Evolutionary conservation across 2,329 filamentous ascomycete genomes (phyloP), one percentile per base, ranked within the genome.

Genomic region (Samsoniella hepiali): DNA sequence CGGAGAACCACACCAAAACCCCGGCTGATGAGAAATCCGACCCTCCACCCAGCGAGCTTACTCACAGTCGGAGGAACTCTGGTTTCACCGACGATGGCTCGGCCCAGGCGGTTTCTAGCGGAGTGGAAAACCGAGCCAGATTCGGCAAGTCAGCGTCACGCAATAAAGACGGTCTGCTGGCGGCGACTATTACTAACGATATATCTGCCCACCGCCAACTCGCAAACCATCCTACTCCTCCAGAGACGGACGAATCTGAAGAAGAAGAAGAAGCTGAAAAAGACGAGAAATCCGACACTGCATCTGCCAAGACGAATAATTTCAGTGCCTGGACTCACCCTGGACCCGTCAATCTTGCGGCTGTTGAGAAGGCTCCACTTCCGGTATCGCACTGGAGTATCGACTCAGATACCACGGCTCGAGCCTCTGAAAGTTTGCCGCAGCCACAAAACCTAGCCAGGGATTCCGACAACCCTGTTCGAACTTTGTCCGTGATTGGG

Each of bases 161-260:
- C 38, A 56, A 56, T 50, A 62, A 47, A 56, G 59, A 62, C 49
- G 59, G 59, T 62, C 40, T 62, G 42, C 68, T 57, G 65, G 78
- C 58, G 69, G 76, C 40, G 29, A 55, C 58, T 47, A 55, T 56
- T 76, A 75, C 55, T 63, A 50, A 64, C 31, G 54, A 62, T 63
- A 36, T 49, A 44, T 40, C 51, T 42, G 42, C 50, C 42, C 59
- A 40, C 59, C 58, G 58, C 49, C 58, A 61, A 34, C 47, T 38
- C 32, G 29, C 34, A 5, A 72, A 73, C 10, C 75, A 77, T 66
- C 82, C 82, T 38, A 86, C 83, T 54, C 83, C 83, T 57, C 81
- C 82, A 8, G 82, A 85, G 60, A 84, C 79, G 17, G 78, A 83
- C 63, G 75, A 79, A 58, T 79, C 79, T n/a, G 78, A 78, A 53